Percentiles rank a stretch among this genome's conserved stretches.
Conservation (phyloP, 371 early-diverging fungal species). For the Blakeslea trispora region DNA sequence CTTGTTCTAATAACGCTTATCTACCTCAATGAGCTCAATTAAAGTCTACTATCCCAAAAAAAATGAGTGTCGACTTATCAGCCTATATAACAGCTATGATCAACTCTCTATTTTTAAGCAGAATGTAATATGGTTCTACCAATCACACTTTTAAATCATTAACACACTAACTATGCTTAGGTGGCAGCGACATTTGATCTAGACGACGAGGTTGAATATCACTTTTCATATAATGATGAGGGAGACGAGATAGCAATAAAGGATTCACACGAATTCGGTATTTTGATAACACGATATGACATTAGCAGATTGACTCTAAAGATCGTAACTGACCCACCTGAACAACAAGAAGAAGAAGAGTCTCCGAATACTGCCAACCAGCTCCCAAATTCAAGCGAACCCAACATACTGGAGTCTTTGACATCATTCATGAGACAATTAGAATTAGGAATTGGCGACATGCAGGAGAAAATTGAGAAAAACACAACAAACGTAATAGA, state of each 20-base stretch:
- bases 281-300: no score
- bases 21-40: background rate
- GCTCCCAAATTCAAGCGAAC: background rate
- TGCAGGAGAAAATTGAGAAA: constrained; percentile 14
- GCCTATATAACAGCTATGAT: no score
- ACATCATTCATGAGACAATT: constrained; percentile 19
- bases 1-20: background rate
- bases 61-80: constrained; percentile 3
- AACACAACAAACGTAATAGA: constrained; percentile 11
- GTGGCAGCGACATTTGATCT: background rate
- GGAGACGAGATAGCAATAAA: no score
- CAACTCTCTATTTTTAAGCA: no score
- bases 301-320: no score
- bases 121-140: no score
- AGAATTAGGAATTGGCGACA: constrained; percentile 13
- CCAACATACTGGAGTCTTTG: constrained; percentile 10
- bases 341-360: no score
- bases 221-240: constrained; percentile 8
- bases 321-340: no score
- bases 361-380: no score
- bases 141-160: no score
- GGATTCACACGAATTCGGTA: no score
- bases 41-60: constrained; percentile 8
- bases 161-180: background rate
- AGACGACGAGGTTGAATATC: constrained; percentile 3